A percentile compares a stretch with the other conserved stretches of the same genome.
phyloP scores from a whole-genome alignment of 2,329 filamentous ascomycete genomes.

The Albophoma yamanashiensis region DNA sequence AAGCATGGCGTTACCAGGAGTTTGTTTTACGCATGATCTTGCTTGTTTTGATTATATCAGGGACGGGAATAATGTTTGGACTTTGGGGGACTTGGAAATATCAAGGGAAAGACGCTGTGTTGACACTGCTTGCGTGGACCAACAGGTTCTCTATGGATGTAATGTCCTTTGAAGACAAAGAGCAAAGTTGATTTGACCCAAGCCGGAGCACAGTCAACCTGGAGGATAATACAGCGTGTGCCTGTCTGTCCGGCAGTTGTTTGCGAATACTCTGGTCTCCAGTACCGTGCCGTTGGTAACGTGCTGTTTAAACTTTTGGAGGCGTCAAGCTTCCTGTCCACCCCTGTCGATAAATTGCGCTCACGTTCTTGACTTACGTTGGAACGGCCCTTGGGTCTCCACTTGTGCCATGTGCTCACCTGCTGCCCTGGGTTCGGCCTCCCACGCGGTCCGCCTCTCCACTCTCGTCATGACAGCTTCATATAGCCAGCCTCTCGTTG shows the following conservation, averaged over 20 bases:
- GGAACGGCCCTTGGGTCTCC: neutral
- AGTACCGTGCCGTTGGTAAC: neutral
- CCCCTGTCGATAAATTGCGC: neutral
- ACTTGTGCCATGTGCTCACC: neutral
- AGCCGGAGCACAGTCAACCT: neutral
- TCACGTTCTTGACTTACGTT: neutral
- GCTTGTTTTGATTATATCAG: neutral
- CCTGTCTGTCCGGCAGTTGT: neutral
- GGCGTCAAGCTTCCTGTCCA: neutral
- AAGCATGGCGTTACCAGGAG: slow-evolving; percentile 3
- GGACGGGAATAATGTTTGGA: neutral
- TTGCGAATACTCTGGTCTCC: neutral
- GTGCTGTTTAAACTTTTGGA: neutral
- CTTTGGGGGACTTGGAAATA: neutral
- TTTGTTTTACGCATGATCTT: neutral
- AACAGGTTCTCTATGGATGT: neutral
- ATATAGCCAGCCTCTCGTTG: no score
- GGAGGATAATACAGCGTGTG: neutral
- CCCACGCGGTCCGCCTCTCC: neutral
- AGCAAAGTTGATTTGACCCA: neutral
- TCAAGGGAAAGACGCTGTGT: neutral
- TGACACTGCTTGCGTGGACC: neutral
- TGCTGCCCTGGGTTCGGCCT: neutral
- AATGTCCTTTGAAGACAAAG: neutral
- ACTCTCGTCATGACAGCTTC: neutral